Evolutionary conservation across 2,329 filamentous ascomycete genomes (phyloP), one percentile per base, ranked within the genome.

Genomic region (Fusarium cicatricum): DNA sequence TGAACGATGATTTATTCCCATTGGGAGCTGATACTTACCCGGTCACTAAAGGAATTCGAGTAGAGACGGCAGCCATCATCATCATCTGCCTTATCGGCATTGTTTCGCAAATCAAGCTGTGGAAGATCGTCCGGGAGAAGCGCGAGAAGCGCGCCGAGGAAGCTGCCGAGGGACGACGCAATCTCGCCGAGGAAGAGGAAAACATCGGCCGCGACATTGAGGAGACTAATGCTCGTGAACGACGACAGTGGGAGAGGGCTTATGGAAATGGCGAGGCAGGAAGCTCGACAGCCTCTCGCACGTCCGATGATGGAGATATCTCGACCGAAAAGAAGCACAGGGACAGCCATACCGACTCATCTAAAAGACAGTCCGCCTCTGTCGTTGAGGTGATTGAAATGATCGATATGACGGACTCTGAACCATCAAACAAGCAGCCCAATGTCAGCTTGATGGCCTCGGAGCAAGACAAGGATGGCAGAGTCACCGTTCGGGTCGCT

Each of bases 1-100:
- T 98, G 33, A 97, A 97, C 72, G 79, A 86, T 36, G 82, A 90
- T 44, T 78, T 92, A 1, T 98, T 98, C 68, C 93, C 93, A 0
- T 77, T 92, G 2, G 84, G 85, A 32, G 89, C 90, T 1, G 80
- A 82, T 41, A 92, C 90, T 0, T 98, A 96, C 71, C 94, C 94
- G 0, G 78, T 97, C 11, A 97, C 92, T 0, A 90, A 88, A 65
- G 91, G 91, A 3, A 95, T 97, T 51, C 86, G 87, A 33, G 93
- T 95, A 12, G 94, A 98, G 72, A 85, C 92, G 26, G 92, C 91
- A 0, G 84, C 85, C 1, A 90, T 90, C 19, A 77, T 97, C 46
- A 83, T 97, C 23, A 78, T 97, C 16, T 88, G 85, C 54, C 72
- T 92, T 10, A 79, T 90, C 15, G 92, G 93, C 3, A 78, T 97